These are phyloP conservation scores for Fusarium camptoceras DNA, from an alignment of 2,329 filamentous ascomycete genomes.

Conservation along the genomic window DNA sequence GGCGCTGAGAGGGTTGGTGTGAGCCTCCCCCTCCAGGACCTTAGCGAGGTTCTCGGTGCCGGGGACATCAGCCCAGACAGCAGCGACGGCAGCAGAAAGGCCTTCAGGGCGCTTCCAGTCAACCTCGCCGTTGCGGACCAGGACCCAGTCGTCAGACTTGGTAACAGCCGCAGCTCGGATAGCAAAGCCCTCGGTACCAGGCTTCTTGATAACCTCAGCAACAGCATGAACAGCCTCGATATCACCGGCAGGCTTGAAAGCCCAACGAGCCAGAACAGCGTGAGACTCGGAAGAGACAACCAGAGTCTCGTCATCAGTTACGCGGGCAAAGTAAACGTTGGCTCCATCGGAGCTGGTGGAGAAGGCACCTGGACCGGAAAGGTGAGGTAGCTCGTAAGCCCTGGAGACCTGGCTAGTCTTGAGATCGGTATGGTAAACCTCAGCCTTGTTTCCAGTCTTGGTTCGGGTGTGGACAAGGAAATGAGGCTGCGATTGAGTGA, in stretches of 20 bases:
- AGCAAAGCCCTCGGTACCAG: slow-evolving; percentile 74
- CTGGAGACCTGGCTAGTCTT: slow-evolving; percentile 77
- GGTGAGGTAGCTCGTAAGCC: slow-evolving; percentile 81
- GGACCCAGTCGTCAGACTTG: slow-evolving; percentile 78
- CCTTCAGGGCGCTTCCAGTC: slow-evolving; percentile 87
- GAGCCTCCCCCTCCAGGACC: slow-evolving; percentile 86
- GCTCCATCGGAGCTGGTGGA: slow-evolving; percentile 81
- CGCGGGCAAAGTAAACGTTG: slow-evolving; percentile 89
- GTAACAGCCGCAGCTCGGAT: slow-evolving; percentile 80
- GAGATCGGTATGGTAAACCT: slow-evolving; percentile 86
- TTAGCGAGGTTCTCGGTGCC: slow-evolving; percentile 80
- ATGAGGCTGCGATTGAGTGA: slow-evolving; percentile 78
- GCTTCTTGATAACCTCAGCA: slow-evolving; percentile 83
- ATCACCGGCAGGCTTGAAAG: slow-evolving; percentile 60
- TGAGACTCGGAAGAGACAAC: slow-evolving; percentile 83
- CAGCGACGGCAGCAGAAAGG: slow-evolving; percentile 81
- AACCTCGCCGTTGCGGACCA: slow-evolving; percentile 83
- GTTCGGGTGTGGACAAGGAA: slow-evolving; percentile 88
- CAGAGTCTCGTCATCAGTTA: slow-evolving; percentile 78
- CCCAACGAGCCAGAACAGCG: slow-evolving; percentile 80
- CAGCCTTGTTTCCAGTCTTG: slow-evolving; percentile 77
- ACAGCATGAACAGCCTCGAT: slow-evolving; percentile 73
- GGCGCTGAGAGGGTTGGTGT: slow-evolving; percentile 82
- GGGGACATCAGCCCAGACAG: slow-evolving; percentile 82
- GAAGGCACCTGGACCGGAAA: slow-evolving; percentile 78